Evolutionary conservation across 768 basidiomycete species (phyloP), one percentile per base, ranked within the genome.

Genomic region (Naganishia vaughanmartiniae): DNA sequence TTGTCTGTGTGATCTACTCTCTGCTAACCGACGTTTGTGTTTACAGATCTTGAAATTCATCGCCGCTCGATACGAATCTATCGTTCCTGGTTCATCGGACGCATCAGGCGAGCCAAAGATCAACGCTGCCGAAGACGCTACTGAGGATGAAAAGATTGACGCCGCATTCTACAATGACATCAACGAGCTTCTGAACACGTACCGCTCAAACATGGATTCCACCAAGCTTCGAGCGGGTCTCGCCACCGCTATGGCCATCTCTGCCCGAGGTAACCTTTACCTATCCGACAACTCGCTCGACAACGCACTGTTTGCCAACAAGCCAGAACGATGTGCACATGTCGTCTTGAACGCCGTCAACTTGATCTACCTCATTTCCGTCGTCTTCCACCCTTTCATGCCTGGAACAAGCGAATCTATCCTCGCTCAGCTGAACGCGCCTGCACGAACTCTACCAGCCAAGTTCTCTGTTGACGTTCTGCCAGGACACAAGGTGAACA

Each of bases 351-450:
- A 93, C 66, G 90, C 93, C 31, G 82, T 93, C 81, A 97, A 97
- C 83, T 84, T 99, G 74, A 95, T 98, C 80, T 98, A 96, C 80
- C 83, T 89, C 45, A 85, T 99, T 69, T 90, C 92, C 15, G 89
- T 88, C 33, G 84, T 96, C 74, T 82, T 92, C 73, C 89, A 93
- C 78, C 95, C 96, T 0, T 99, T 92, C 88, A 97, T 99, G 93
- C 96, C 96, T 48, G 85, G 88, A 15, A 95, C 91, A 0, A 88
- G 90, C 42, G 87, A 87, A 30, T 84, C 88, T 2, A 93, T 99
- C 74, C 85, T 95, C 66, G 76, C 80, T 24, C 96, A 99, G 77
- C 86, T 98, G 73, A 92, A 96, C 77, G 93, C 93, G 0, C 93
- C 93, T 0, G 85, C 89, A 5, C 88, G 95, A 36, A 84, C 85